These are phyloP conservation scores for Rhexocercosporidium sp. DNA, from an alignment of 2,329 filamentous ascomycete species.

Conservation along the genomic window DNA sequence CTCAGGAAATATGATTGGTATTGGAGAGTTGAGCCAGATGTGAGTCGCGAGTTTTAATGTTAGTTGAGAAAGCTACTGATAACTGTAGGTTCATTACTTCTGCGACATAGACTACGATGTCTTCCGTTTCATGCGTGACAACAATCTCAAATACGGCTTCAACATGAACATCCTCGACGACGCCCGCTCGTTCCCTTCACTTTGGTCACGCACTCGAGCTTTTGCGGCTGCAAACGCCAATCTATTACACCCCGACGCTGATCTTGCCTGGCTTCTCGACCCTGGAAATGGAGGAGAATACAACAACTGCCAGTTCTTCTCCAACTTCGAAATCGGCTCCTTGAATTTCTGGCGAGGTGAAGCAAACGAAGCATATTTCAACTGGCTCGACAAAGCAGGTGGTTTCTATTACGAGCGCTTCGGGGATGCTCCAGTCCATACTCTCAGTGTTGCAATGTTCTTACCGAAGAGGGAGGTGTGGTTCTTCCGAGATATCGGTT, in stretches of 20 bases:
- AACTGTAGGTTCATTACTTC: constrained; percentile 55
- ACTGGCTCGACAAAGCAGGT: constrained; percentile 82
- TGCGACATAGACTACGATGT: constrained; percentile 79
- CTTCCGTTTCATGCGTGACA: constrained; percentile 84
- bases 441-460: constrained; percentile 84
- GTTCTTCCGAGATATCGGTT: constrained; percentile 98
- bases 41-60: too few relatives aligned
- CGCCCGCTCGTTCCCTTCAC: constrained; percentile 85
- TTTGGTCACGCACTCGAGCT: constrained; percentile 91
- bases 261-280: constrained; percentile 86
- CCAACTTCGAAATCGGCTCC: constrained; percentile 95
- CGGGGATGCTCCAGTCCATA: constrained; percentile 96
- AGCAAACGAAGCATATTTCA: constrained; percentile 87
- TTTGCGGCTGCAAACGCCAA: constrained; percentile 89
- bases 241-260: constrained; percentile 81
- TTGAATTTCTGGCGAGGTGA: constrained; percentile 89
- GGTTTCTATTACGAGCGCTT: constrained; percentile 99
- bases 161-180: constrained; percentile 94
- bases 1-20: constrained; percentile 66
- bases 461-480: constrained; percentile 90
- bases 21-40: constrained; percentile 65
- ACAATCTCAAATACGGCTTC: constrained; percentile 79
- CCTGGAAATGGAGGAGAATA: constrained; percentile 81
- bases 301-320: constrained; percentile 99
- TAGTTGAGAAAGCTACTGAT: too few relatives aligned